These are phyloP conservation scores for Saturnispora ahearnii DNA, from an alignment of 805 yeast species.

Conservation along the genomic window DNA sequence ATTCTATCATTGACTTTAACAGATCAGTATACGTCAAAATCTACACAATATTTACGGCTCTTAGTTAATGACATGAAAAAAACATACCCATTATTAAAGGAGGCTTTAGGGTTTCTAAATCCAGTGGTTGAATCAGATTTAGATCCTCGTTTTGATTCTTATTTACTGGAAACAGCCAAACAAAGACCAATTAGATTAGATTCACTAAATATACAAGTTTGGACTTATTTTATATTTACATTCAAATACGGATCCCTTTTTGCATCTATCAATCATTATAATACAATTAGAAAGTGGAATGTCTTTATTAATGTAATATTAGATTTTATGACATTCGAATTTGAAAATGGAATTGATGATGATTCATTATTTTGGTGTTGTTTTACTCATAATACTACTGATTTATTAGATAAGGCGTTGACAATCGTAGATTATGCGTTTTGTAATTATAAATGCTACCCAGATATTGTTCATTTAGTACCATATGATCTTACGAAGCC, in stretches of 20 bases:
- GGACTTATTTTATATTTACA: constrained; percentile 7
- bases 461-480: not conserved
- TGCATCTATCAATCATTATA: not conserved
- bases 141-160: not conserved
- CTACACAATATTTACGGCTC: not conserved
- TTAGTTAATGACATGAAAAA: not conserved
- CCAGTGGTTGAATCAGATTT: not conserved
- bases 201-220: not conserved
- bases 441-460: not conserved
- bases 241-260: constrained; percentile 5
- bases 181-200: not conserved
- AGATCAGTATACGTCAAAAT: not conserved
- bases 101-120: not conserved
- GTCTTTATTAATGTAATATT: not conserved
- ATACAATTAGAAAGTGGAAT: constrained; percentile 1
- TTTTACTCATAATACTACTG: not conserved
- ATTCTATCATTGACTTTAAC: not conserved
- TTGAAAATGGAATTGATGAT: not conserved
- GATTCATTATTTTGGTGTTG: not conserved
- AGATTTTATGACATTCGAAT: not conserved
- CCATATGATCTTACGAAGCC: not conserved
- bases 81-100: not conserved
- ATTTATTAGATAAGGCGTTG: not conserved
- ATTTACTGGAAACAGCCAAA: not conserved
- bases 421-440: constrained; percentile 2